phyloP scores from a whole-genome alignment of 306 rosid genomes.

The Sindora glabra region DNA sequence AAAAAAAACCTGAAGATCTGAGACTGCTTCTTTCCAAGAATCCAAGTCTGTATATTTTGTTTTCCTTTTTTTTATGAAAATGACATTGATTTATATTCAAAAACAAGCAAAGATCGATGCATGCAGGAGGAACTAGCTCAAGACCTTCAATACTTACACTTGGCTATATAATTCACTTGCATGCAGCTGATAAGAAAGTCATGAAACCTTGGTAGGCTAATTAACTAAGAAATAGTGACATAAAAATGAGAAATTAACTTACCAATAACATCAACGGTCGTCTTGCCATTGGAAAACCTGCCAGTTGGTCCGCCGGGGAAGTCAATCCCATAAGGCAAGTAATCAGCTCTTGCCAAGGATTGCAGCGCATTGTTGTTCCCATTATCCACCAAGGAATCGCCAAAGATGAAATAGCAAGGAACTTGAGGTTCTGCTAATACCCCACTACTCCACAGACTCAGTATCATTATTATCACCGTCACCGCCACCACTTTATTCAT shows the following conservation, averaged over 20 bases:
- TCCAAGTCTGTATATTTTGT: too few relatives aligned
- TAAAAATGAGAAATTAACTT: conserved; percentile 12
- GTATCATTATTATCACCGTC: too few relatives aligned
- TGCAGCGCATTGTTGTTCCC: conserved; percentile 75
- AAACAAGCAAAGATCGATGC: background rate
- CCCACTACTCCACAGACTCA: conserved; percentile 21
- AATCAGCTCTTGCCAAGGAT: conserved; percentile 77
- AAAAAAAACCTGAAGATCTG: too few relatives aligned
- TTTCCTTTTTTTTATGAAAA: too few relatives aligned
- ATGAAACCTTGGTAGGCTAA: too few relatives aligned
- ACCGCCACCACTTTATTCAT: conserved; percentile 10
- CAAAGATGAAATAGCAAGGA: conserved; percentile 89
- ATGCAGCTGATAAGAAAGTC: too few relatives aligned
- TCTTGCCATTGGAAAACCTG: conserved; percentile 87
- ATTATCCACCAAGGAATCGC: conserved; percentile 85
- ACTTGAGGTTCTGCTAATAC: conserved; percentile 50
- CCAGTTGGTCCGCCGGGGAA: conserved; percentile 66
- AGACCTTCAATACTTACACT: too few relatives aligned
- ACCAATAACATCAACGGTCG: conserved; percentile 68
- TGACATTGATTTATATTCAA: background rate
- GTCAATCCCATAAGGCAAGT: conserved; percentile 80
- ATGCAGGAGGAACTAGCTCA: background rate
- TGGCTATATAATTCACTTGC: too few relatives aligned
- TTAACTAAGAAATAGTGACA: background rate
- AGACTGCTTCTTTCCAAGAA: too few relatives aligned